A percentile compares a stretch with the other conserved stretches of the same genome.
Evolutionary conservation across 176 grass and related monocot species (phyloP).

Genomic region (Bonia amplexicaulis): DNA sequence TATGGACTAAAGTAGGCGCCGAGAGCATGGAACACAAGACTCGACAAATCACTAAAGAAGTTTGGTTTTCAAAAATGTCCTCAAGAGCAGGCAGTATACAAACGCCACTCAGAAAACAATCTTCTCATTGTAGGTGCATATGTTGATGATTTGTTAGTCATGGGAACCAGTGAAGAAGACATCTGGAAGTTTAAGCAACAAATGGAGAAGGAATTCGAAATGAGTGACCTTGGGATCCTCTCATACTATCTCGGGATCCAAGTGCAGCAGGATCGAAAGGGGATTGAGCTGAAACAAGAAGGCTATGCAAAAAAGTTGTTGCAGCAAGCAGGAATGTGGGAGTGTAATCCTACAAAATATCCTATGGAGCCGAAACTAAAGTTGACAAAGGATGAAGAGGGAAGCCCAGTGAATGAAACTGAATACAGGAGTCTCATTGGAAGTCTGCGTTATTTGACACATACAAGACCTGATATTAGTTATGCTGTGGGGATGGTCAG

Average conservation of each 20-base stretch:
- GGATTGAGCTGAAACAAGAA: accelerated
- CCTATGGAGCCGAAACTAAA: background rate
- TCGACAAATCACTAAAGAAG: accelerated
- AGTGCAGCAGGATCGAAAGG: accelerated
- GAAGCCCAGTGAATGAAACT: background rate
- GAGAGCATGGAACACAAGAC: background rate
- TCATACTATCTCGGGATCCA: background rate
- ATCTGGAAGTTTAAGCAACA: accelerated
- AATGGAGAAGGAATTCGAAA: background rate
- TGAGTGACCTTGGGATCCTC: background rate
- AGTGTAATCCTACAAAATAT: no score
- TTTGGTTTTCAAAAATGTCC: accelerated
- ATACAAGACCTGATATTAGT: accelerated
- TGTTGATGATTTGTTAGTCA: background rate
- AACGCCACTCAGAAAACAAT: accelerated
- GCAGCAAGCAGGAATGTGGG: accelerated
- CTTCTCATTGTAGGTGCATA: background rate
- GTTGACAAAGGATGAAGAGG: background rate
- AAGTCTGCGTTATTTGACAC: background rate
- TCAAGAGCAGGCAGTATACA: background rate
- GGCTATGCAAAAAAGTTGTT: background rate
- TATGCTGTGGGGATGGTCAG: background rate
- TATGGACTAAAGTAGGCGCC: accelerated
- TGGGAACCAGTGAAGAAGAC: accelerated
- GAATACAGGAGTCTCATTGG: background rate